Conservation (phyloP, 2,329 filamentous ascomycete genomes). For the Cladosporium sp. region DNA sequence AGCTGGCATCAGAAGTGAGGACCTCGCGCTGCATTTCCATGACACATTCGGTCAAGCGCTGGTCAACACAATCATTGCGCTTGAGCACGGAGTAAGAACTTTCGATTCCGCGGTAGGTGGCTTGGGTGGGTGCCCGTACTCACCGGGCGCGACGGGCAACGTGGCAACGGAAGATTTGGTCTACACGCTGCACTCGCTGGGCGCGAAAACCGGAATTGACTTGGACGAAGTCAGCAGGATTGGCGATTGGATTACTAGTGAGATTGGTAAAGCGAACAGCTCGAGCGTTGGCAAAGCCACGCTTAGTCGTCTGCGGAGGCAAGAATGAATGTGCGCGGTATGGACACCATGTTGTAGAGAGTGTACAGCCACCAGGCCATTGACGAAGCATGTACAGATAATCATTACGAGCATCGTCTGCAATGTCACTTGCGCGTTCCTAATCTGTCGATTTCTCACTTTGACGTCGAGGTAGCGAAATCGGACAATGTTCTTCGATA, state of each 20-base stretch:
- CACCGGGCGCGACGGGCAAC: conserved; percentile 82
- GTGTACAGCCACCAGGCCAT: not conserved
- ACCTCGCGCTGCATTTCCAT: conserved; percentile 82
- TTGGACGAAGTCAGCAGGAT: conserved; percentile 66
- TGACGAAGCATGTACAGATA: not conserved
- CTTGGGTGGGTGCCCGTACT: conserved; percentile 81
- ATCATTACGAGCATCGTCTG: not conserved
- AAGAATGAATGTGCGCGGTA: not conserved
- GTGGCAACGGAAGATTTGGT: conserved; percentile 83
- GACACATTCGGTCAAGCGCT: conserved; percentile 85
- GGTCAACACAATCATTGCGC: conserved; percentile 75
- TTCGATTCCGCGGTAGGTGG: conserved; percentile 81
- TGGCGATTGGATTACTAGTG: conserved; percentile 68
- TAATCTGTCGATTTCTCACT: not conserved
- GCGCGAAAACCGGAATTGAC: conserved; percentile 72
- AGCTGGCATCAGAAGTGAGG: conserved; percentile 67
- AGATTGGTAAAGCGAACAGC: conserved; percentile 63
- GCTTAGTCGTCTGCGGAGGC: conserved; percentile 22
- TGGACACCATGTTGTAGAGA: too few species aligned
- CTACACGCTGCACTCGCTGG: conserved; percentile 71
- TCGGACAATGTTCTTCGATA: not conserved
- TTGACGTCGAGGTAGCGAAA: not conserved
- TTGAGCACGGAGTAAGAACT: conserved; percentile 73
- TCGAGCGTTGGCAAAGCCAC: conserved; percentile 68
- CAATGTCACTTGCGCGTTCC: not conserved